phyloP scores from a whole-genome alignment of 2,329 filamentous ascomycete species.

The Penicillium sp. region DNA sequence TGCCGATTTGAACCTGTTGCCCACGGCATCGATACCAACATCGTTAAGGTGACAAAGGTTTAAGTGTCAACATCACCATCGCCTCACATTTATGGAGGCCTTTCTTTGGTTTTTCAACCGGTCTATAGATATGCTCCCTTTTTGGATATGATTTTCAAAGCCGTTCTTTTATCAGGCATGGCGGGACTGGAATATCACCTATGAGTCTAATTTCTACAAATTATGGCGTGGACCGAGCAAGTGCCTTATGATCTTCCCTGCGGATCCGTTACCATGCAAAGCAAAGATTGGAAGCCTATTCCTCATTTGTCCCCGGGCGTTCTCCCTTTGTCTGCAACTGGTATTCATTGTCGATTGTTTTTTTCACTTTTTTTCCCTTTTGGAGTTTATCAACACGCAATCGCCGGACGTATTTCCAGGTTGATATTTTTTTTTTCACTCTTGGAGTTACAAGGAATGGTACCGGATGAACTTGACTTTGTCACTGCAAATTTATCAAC shows the following conservation, averaged over 20 bases:
- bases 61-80: constrained; percentile 19
- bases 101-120: neutral
- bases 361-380: neutral
- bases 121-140: neutral
- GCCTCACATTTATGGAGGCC: neutral
- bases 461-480: neutral
- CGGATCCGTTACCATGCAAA: neutral
- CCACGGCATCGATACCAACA: constrained; percentile 59
- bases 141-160: neutral
- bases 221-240: neutral
- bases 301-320: neutral
- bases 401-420: neutral
- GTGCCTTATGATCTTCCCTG: neutral
- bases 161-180: neutral
- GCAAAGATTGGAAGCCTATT: neutral
- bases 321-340: neutral
- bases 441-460: neutral
- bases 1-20: constrained; percentile 61
- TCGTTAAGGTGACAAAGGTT: constrained; percentile 56
- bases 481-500: neutral
- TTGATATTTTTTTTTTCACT: neutral
- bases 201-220: neutral
- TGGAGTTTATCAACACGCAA: neutral
- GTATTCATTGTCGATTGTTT: neutral
- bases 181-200: neutral